Evolutionary conservation across 1,284 basidiomycete species (phyloP).

Genomic region (Trichosporon coremiiforme): DNA sequence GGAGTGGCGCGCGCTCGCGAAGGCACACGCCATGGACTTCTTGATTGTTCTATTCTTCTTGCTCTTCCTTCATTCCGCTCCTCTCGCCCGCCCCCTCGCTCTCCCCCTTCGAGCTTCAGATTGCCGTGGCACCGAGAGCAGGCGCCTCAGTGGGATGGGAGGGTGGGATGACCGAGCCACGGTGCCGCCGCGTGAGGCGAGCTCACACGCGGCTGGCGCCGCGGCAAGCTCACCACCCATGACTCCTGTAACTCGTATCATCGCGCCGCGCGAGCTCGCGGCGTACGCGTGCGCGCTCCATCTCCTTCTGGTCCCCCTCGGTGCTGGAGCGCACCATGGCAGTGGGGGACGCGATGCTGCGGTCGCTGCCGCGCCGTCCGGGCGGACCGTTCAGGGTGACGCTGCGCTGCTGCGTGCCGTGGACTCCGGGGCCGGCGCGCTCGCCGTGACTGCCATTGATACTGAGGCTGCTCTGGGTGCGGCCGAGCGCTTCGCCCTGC

Average conservation of each 20-base stretch:
- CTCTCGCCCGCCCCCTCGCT: too few species aligned
- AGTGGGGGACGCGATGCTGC: slow-evolving; percentile 28
- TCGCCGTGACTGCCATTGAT: not conserved
- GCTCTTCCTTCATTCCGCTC: too few species aligned
- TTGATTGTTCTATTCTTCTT: not conserved
- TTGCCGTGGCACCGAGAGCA: too few species aligned
- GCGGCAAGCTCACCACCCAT: slow-evolving; percentile 48
- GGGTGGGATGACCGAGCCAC: too few species aligned
- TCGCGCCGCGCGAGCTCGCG: slow-evolving; percentile 37
- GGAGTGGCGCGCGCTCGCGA: not conserved
- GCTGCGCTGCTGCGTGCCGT: slow-evolving; percentile 8
- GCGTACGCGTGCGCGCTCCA: slow-evolving; percentile 31
- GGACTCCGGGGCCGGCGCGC: not conserved
- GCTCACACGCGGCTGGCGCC: too few species aligned
- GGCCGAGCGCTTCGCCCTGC: slow-evolving; percentile 15
- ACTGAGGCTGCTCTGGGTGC: slow-evolving; percentile 24
- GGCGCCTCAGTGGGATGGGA: too few species aligned
- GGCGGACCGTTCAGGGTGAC: not conserved
- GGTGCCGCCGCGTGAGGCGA: too few species aligned
- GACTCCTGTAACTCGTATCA: slow-evolving; percentile 48
- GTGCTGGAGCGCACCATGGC: slow-evolving; percentile 46
- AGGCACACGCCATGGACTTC: not conserved
- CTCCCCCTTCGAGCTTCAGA: too few species aligned
- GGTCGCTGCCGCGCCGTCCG: not conserved
- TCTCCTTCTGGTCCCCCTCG: slow-evolving; percentile 38